Evolutionary conservation across 1,284 basidiomycete species (phyloP), one percentile per base, ranked within the genome.

Genomic region (Tremellales sp.): DNA sequence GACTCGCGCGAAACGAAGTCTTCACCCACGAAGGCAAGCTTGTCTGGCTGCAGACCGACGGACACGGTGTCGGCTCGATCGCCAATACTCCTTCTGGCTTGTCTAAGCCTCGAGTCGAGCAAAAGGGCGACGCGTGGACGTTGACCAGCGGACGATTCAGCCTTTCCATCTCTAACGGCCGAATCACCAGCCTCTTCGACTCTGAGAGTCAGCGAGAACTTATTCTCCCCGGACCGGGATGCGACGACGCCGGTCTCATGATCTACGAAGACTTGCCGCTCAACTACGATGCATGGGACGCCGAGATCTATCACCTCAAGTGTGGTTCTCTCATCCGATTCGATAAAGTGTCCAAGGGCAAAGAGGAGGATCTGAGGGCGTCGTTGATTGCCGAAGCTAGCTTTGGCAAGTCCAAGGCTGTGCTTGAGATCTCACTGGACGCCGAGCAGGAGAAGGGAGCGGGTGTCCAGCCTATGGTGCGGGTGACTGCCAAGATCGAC

Each of bases 241-340:
- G 27, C 43, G 65, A 78, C 46, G 84, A 84, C 3, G 89, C 86
- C 43, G 90, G 90, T 8, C 72, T 94, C 46, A 80, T 91, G 33
- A 84, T 93, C 49, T 93, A 89, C 67, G 84, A 92, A 59, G 74
- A 90, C 70, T 78, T 80, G 40, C 88, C 88, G 2, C 29, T 53
- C 12, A 45, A 43, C 4, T 53, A 55, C 40, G 51, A 56, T 29
- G 67, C 58, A 3, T 60, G 63, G 91, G 90, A 96, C 72, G 89
- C 90, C 45, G 92, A 97, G 69, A 82, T 92, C 24, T 89, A 90
- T 68, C 89, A 92, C 67, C 76, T 96, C 22, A 87, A 96, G 75
- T 90, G 83, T 19, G 77, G 79, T 21, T 79, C 80, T 43, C 79
- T 77, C 10, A 77, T 97, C 21, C 75, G 81, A 48, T 94, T 96